Percentiles rank a stretch among this genome's conserved stretches.
These are phyloP conservation scores for Endocalyx cinctus DNA, from an alignment of 2,329 filamentous ascomycete species.

Conservation along the genomic window DNA sequence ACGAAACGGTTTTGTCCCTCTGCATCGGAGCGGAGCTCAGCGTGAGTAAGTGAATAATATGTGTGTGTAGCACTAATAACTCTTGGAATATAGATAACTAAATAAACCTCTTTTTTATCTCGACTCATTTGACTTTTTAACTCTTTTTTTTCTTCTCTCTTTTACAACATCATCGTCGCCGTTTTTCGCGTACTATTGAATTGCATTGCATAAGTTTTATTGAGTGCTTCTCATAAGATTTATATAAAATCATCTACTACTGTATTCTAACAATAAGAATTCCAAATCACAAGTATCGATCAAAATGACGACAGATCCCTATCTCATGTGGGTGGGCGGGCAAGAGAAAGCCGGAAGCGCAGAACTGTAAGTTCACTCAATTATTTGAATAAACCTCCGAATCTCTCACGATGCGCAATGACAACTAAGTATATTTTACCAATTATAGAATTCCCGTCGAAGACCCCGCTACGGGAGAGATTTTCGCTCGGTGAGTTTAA, in stretches of 20 bases:
- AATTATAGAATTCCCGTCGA: slow-evolving; percentile 45
- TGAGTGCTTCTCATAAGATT: too few species aligned
- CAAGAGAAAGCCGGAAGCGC: slow-evolving; percentile 35
- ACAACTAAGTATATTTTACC: slow-evolving; percentile 8
- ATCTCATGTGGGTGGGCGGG: slow-evolving; percentile 37
- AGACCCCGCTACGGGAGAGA: slow-evolving; percentile 47
- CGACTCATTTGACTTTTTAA: too few species aligned
- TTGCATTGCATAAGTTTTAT: too few species aligned
- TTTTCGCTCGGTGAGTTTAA: slow-evolving; percentile 45
- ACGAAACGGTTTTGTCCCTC: too few species aligned
- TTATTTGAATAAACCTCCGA: neutral
- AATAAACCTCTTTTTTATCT: too few species aligned
- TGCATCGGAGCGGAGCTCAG: neutral
- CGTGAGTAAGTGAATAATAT: too few species aligned
- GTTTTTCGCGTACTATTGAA: too few species aligned
- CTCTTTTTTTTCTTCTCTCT: too few species aligned
- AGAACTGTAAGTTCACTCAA: slow-evolving; percentile 38
- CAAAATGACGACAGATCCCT: slow-evolving; percentile 15
- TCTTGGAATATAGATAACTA: too few species aligned
- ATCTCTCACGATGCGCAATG: slow-evolving; percentile 5
- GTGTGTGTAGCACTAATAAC: too few species aligned
- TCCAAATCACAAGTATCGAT: neutral
- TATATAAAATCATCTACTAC: too few species aligned
- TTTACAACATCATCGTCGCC: too few species aligned
- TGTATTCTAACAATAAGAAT: neutral